Evolutionary conservation across 2,329 filamentous ascomycete genomes (phyloP).

Genomic region (Colletotrichum sublineola): DNA sequence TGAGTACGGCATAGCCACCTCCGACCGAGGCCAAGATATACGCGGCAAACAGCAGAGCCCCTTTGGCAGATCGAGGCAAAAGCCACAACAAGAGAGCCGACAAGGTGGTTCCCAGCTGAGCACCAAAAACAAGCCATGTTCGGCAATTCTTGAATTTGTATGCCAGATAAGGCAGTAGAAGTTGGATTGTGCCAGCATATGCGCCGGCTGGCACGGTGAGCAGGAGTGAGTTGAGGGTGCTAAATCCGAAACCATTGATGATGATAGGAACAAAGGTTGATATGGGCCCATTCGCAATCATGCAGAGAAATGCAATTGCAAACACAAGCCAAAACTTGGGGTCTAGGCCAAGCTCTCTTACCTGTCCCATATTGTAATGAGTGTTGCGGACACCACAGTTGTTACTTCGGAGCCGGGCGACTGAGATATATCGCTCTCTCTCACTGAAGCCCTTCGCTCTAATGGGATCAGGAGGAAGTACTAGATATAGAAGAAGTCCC

Average conservation of each 20-base stretch:
- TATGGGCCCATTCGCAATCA: conserved; percentile 60
- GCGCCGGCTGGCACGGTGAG: conserved; percentile 58
- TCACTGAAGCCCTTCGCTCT: conserved; percentile 45
- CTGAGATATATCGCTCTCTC: conserved; percentile 48
- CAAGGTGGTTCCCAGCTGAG: conserved; percentile 57
- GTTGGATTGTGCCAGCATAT: conserved; percentile 33
- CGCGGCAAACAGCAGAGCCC: conserved; percentile 61
- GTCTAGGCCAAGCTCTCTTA: conserved; percentile 52
- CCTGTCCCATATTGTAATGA: conserved; percentile 59
- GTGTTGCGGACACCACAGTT: conserved; percentile 58
- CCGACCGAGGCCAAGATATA: conserved; percentile 61
- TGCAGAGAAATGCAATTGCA: conserved; percentile 54
- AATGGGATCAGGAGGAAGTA: neutral
- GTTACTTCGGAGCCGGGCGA: conserved; percentile 49
- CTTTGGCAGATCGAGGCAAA: conserved; percentile 56
- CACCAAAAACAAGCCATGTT: conserved; percentile 55
- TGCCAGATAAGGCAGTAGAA: conserved; percentile 56
- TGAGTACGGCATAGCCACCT: conserved; percentile 63
- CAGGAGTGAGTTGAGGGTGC: conserved; percentile 57
- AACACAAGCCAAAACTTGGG: conserved; percentile 58
- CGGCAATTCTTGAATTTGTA: conserved; percentile 53
- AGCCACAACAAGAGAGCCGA: conserved; percentile 58
- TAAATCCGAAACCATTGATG: conserved; percentile 60
- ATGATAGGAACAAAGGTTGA: conserved; percentile 61
- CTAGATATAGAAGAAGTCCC: neutral